Percentiles rank a stretch among this genome's conserved stretches.
These are phyloP conservation scores for Zizania latifolia DNA, from an alignment of 176 grass and related monocot genomes.

Conservation along the genomic window DNA sequence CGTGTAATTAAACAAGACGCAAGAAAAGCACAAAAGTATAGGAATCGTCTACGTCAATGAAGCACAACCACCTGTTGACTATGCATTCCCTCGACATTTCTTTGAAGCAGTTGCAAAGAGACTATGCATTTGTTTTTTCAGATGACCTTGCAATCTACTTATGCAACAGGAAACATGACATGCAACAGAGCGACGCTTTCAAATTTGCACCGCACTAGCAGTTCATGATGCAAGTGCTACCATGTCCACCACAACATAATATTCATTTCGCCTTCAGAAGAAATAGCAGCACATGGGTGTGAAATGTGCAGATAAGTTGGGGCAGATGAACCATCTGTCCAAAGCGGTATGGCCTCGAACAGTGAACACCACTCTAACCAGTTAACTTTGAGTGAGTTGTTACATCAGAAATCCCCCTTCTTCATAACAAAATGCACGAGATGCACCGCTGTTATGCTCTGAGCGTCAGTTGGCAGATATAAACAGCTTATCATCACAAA, in stretches of 20 bases:
- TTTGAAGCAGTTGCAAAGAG: neutral
- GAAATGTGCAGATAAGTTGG: neutral
- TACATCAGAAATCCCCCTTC: neutral
- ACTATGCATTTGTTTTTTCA: neutral
- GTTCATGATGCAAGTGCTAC: neutral
- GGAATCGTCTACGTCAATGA: slow-evolving; percentile 23
- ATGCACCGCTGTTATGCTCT: neutral
- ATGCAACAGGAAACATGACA: neutral
- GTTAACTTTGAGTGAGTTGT: neutral
- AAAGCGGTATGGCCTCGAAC: neutral
- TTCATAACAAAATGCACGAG: neutral
- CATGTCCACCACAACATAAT: too few species aligned
- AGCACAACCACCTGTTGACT: slow-evolving; percentile 15
- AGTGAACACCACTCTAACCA: neutral
- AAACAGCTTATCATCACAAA: slow-evolving; percentile 1
- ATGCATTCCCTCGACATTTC: neutral
- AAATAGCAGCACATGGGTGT: neutral
- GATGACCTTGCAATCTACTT: too few species aligned
- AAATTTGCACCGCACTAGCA: neutral
- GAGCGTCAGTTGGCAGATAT: neutral
- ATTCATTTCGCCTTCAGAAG: neutral
- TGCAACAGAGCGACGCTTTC: neutral
- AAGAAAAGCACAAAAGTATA: neutral
- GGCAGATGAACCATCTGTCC: slow-evolving; percentile 6
- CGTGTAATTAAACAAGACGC: slow-evolving; percentile 38